Base-by-base conservation (phyloP, 1,139 yeast species). In the Meyerozyma smithsonii region DNA sequence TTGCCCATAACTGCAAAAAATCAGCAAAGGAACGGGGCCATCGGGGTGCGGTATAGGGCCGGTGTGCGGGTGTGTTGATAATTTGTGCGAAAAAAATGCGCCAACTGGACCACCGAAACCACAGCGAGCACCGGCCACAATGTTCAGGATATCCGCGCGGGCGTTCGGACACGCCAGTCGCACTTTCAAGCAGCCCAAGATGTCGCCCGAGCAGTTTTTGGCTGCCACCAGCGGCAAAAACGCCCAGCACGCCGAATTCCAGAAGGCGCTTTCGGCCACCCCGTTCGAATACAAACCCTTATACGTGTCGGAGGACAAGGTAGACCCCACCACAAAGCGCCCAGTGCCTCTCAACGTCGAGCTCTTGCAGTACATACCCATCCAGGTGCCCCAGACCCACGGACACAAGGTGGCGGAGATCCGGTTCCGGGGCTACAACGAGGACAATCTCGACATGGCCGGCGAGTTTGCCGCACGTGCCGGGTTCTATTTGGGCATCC, bases 381-480 rank as follows among this genome's bases (percentile, higher is more conserved):
- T 90, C 45, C 78, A 79, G 54, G 79, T 82, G 46, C 77, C 81
- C 34, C 66, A 77, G 30, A 79, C 79, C 23, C 78, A 87, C 54
- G 89, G 92, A 2, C 80, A 87, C 56, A 64, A 79, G 46, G 84
- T 80, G 20, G 89, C 89, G 12, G 84, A 79, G 47, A 59, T 92
- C 38, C 79, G 78, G 40, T 70, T 92, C 50, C 77, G 86, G 48
- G 81, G 96, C 4, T 90, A 78, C 58, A 83, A 81, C 48, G 74
- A 79, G 39, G 79, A 78, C 43, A 83, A 81, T 50, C 61, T 90
- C 47, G 85, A 82, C 40, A 77, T 90, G 49, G 84, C 84, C 46
- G 74, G 85, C 19, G 96, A 92, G 62, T 92, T 92, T 62, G 87
- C 95, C 5, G 69, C 84, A 45, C 78, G 98, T 63, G 89, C 90